Conservation (phyloP, 768 basidiomycete species). For the Phanerochaete sordida region DNA sequence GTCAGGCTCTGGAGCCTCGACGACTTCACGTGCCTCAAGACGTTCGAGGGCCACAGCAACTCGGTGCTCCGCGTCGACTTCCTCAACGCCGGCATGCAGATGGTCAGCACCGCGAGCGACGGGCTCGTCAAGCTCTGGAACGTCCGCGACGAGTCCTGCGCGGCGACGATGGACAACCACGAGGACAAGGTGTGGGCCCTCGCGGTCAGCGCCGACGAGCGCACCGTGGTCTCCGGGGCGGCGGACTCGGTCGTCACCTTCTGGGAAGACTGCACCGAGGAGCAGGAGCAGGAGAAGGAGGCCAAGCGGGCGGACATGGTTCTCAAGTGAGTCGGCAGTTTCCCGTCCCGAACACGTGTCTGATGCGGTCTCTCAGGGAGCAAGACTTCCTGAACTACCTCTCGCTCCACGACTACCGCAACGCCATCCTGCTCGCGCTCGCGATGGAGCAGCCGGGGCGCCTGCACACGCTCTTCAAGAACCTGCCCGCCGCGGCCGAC, state of each 20-base stretch:
- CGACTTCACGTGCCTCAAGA: slow-evolving; percentile 91
- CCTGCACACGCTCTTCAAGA: slow-evolving; percentile 73
- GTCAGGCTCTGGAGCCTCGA: slow-evolving; percentile 93
- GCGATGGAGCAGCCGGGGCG: slow-evolving; percentile 93
- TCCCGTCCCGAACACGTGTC: background rate
- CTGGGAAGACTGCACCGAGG: slow-evolving; percentile 94
- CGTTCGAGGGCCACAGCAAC: slow-evolving; percentile 98
- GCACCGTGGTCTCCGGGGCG: slow-evolving; percentile 85
- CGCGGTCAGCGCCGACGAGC: slow-evolving; percentile 76
- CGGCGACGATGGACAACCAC: slow-evolving; percentile 90
- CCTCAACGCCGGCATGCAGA: slow-evolving; percentile 74
- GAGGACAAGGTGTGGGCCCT: slow-evolving; percentile 99
- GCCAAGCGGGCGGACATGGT: slow-evolving; percentile 68
- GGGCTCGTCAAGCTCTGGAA: slow-evolving; percentile 97
- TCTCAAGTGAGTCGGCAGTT: slow-evolving; percentile 61
- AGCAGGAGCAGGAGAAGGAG: slow-evolving; percentile 73
- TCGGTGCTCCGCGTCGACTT: slow-evolving; percentile 94
- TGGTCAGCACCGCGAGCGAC: slow-evolving; percentile 90
- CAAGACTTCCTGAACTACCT: slow-evolving; percentile 95
- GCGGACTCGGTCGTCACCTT: slow-evolving; percentile 96
- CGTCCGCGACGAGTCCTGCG: slow-evolving; percentile 82
- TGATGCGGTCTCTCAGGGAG: slow-evolving; percentile 52
- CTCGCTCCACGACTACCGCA: slow-evolving; percentile 81
- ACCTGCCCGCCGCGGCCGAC: slow-evolving; percentile 35
- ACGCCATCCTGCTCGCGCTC: slow-evolving; percentile 88